Evolutionary conservation across 139 green algal genomes (phyloP).

Genomic region (Micractinium conductrix): DNA sequence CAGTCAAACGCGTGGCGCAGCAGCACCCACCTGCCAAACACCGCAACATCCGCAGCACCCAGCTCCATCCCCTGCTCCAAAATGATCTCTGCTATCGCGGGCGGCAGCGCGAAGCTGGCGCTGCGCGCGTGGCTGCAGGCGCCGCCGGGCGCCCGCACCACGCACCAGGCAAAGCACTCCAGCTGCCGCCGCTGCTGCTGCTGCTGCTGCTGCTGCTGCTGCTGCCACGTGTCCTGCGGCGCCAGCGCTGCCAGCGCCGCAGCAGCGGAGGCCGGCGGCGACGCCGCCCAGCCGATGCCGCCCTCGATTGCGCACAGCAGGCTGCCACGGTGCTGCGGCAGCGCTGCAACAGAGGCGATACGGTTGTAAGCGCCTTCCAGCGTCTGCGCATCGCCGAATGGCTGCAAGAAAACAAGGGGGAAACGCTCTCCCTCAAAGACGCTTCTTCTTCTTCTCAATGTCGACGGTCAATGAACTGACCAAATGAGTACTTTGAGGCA

Average conservation of each 20-base stretch:
- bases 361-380: constrained; percentile 47
- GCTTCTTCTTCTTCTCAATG: no score
- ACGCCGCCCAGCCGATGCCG: constrained; percentile 33
- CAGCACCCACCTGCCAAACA: constrained; percentile 35
- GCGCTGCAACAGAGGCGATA: background rate
- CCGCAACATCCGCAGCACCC: constrained; percentile 45
- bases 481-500: no score
- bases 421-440: no score
- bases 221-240: background rate
- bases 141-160: constrained; percentile 21
- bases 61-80: constrained; percentile 49
- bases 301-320: constrained; percentile 48
- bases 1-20: no score
- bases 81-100: constrained; percentile 30
- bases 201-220: constrained; percentile 11
- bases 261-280: background rate
- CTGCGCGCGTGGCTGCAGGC: background rate
- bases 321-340: background rate
- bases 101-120: constrained; percentile 43
- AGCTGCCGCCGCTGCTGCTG: constrained; percentile 26
- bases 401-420: no score
- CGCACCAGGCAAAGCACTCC: constrained; percentile 33
- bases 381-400: constrained; percentile 50
- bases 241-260: no score
- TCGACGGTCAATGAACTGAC: no score